Conservation (phyloP, 805 yeast genomes). For the Myxozyma geophila region DNA sequence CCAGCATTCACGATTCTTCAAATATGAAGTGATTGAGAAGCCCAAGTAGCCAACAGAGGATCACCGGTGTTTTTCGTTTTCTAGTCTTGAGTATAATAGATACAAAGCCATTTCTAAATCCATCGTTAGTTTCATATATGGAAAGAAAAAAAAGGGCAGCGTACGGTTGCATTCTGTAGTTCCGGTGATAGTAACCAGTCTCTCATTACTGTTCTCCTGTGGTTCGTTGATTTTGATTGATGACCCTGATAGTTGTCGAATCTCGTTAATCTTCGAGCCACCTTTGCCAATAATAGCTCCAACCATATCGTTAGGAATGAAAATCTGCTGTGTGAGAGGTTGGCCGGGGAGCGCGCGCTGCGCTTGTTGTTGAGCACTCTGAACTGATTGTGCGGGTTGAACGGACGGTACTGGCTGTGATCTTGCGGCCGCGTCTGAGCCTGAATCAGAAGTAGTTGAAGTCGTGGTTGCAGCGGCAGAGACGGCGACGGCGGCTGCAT, state of each 20-base stretch:
- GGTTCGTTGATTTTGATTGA: slow-evolving; percentile 65
- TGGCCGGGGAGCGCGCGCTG: slow-evolving; percentile 33
- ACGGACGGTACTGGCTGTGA: slow-evolving; percentile 14
- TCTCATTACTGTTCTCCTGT: slow-evolving; percentile 38
- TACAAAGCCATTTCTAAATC: slow-evolving; percentile 40
- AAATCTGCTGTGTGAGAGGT: slow-evolving; percentile 63
- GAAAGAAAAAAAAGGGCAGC: background rate
- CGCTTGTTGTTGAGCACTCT: slow-evolving; percentile 31
- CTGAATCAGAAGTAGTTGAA: background rate
- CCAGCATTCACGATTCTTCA: too few relatives aligned
- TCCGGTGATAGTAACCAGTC: slow-evolving; percentile 39
- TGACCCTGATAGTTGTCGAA: slow-evolving; percentile 74
- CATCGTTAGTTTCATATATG: background rate
- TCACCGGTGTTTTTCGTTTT: slow-evolving; percentile 40
- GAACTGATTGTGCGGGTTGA: slow-evolving; percentile 26
- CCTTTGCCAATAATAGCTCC: slow-evolving; percentile 88
- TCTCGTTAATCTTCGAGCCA: slow-evolving; percentile 79
- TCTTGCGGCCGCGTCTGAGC: background rate
- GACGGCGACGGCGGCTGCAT: background rate
- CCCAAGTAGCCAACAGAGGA: background rate
- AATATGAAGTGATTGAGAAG: too few relatives aligned
- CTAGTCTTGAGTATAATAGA: slow-evolving; percentile 41
- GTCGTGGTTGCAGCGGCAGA: slow-evolving; percentile 1
- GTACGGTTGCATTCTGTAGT: slow-evolving; percentile 33
- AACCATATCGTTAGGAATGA: slow-evolving; percentile 75